Evolutionary conservation across 108 stramenopile species (phyloP), one percentile per base, ranked within the genome.

Genomic region (Craspedostauros australis): DNA sequence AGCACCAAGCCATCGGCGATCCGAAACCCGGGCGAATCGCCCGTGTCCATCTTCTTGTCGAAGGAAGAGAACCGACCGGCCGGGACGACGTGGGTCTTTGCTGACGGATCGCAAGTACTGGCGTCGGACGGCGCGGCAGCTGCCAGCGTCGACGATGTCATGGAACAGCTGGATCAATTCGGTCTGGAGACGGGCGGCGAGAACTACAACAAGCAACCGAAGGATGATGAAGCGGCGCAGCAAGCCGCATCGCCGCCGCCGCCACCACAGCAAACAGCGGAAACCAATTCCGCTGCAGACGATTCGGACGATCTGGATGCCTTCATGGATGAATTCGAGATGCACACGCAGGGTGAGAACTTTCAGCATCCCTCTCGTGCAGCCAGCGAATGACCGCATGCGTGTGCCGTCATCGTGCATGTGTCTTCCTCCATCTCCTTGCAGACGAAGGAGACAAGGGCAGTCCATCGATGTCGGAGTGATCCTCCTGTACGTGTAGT

Each of bases 41-140:
- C 78, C 26, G 65, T 84, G 42, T 67, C 66, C 64, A 75, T 63
- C 50, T 38, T 73, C 37, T 31, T 75, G 34, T 67, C 57, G 24
- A 53, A 51, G 46, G 39, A 56, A 26, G 59, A 75, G 32, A 68
- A 88, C 57, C 77, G 86, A 41, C 82, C 86, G 4, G 70, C 82
- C 11, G 91, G 91, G 1, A 93, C 91, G 0, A 93, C 84, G 14
- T 93, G 91, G 91, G 82, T 93, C 5, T 88, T 93, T 61, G 72
- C 77, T 3, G 84, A 84, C 55, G 84, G 84, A 23, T 86, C 84
- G 4, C 77, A 81, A 67, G 78, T 83, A 1, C 43, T 75, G 46
- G 75, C 72, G 19, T 68, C 78, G 1, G 46, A 71, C 26, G 54
- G 61, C 4, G 42, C 49, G 6, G 46, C 45, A 41, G 38, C 28